Evolutionary conservation across 176 grass and related monocot genomes (phyloP), one percentile per base, ranked within the genome.

Genomic region (Musa beccarii): DNA sequence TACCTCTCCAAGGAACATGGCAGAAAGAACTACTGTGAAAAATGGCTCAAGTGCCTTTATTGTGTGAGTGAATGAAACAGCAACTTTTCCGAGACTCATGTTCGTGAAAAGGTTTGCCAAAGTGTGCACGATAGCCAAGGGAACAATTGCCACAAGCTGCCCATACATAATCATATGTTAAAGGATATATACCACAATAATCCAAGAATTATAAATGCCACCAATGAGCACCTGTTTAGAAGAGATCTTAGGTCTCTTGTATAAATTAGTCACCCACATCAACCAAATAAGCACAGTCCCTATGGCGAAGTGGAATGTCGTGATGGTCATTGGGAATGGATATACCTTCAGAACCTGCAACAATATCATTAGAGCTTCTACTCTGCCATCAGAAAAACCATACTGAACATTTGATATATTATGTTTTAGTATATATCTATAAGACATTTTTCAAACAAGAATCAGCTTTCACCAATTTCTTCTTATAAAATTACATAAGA

Each of bases 21-120:
- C 84, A 66, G 92, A 96, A 76, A 96, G 89, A 59, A 96, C 66
- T 55, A 96, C 89, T 1, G 92, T 89, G 64, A 96, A 96, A 81
- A 89, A 89, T 54, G 89, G 92, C 28, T 96, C 92, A 78, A 79
- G 85, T 20, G 89, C 89, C 83, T 92, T 96, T 75, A 96, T 92
- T 68, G 89, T 99, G 76, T 99, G 90, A 1, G 95, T 99, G 85
- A 94, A 99, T 10, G 95, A 99, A 78, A 99, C 90, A 4, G 95
- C 79, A 53, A 99, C 90, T 83, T 84, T 99, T 62, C 89, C 82
- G 82, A 99, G 76, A 75, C 92, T 96, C 92, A 87, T 89, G 69
- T 96, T 92, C 29, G 89, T 96, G 83, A 92, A 96, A 80, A 96
- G 84, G 74, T 85, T 96, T 29, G 89, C 92, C 89, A 96, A 86